These are phyloP conservation scores for Fusarium heterosporum DNA, from an alignment of 2,329 filamentous ascomycete genomes.

Conservation along the genomic window DNA sequence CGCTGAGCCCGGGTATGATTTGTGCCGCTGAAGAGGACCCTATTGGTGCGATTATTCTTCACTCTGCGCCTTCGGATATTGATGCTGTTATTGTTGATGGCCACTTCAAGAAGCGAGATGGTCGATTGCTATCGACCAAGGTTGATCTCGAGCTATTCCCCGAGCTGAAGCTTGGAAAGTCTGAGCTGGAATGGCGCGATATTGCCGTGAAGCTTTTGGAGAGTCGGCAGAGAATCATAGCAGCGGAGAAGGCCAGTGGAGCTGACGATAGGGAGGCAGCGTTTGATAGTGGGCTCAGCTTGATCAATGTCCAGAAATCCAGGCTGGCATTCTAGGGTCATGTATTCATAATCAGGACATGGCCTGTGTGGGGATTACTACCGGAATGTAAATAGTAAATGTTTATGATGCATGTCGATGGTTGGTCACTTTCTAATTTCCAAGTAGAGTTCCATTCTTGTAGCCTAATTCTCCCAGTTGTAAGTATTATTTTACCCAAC, in stretches of 20 bases:
- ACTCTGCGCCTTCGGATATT: slow-evolving; percentile 1
- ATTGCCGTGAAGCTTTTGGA: slow-evolving; percentile 1
- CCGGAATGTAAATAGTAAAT: no score
- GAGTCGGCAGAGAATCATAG: slow-evolving; percentile 1
- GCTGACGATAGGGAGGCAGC: slow-evolving; percentile 1
- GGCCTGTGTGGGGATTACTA: neutral
- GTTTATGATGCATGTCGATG: no score
- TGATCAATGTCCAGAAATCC: neutral
- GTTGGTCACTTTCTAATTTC: no score
- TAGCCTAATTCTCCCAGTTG: no score
- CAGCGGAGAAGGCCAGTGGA: neutral
- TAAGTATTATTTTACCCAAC: no score
- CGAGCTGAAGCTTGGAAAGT: neutral
- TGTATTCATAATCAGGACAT: neutral
- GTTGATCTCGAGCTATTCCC: neutral
- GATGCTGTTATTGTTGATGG: slow-evolving; percentile 17
- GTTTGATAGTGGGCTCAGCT: neutral
- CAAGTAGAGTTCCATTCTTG: no score
- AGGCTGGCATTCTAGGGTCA: neutral
- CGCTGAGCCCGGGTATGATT: slow-evolving; percentile 7
- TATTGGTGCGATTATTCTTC: slow-evolving; percentile 7
- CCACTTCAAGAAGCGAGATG: slow-evolving; percentile 10
- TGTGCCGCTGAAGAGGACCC: slow-evolving; percentile 13
- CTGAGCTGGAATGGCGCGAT: slow-evolving; percentile 3
- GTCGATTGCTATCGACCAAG: neutral